Conservation (phyloP, 176 grass and related monocot genomes). For the Carex littledalei region DNA sequence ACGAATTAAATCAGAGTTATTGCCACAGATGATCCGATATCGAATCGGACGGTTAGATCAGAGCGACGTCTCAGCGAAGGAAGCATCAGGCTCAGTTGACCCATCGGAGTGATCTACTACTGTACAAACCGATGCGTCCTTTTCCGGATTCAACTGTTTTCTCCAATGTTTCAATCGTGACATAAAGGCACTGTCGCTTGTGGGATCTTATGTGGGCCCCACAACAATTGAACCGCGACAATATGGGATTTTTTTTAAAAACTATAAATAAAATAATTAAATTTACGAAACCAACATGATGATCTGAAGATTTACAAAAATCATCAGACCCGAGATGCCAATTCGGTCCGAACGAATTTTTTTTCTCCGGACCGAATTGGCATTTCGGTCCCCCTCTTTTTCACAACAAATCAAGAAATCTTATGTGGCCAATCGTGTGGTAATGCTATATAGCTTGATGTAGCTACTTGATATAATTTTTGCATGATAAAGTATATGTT, state of each 20-base stretch:
- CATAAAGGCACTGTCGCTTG: not conserved
- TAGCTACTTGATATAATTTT: not conserved
- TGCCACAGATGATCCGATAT: not conserved
- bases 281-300: no score
- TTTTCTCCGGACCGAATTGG: no score
- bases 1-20: not conserved
- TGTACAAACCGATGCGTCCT: not conserved
- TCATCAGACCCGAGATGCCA: no score
- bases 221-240: not conserved
- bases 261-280: no score
- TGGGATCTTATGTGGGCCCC: not conserved
- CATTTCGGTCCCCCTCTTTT: no score
- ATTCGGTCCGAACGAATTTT: no score
- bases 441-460: not conserved
- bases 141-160: conserved; percentile 2
- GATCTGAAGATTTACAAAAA: no score
- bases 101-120: not conserved
- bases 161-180: conserved; percentile 14
- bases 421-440: no score
- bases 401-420: no score
- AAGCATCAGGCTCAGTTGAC: not conserved
- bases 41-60: not conserved
- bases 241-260: no score
- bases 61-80: not conserved
- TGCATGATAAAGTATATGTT: not conserved